These are phyloP conservation scores for Solanum bukasovii DNA, from an alignment of 257 asterid genomes.

Conservation along the genomic window DNA sequence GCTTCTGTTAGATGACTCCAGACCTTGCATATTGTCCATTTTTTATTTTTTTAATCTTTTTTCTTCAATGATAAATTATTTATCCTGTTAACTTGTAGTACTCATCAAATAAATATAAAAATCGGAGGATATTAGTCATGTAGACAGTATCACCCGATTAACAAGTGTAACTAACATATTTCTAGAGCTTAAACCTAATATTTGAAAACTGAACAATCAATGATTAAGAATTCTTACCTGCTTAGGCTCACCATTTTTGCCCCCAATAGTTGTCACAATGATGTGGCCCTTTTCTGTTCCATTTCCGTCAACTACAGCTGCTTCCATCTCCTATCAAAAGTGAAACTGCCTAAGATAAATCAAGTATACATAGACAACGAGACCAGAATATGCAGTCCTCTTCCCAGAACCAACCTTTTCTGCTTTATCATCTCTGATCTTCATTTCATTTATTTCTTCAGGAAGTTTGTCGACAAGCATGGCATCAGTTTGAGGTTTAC, in stretches of 20 bases:
- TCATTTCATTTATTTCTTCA: conserved; percentile 67
- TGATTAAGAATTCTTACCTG: conserved; percentile 34
- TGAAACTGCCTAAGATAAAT: neutral
- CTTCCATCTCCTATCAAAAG: conserved; percentile 66
- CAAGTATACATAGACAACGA: neutral
- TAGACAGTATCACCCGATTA: neutral
- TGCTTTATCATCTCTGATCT: conserved; percentile 68
- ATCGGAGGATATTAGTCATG: neutral
- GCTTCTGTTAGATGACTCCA: neutral
- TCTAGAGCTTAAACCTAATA: neutral
- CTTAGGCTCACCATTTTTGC: conserved; percentile 86
- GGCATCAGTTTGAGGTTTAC: conserved; percentile 36
- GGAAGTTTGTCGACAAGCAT: conserved; percentile 76
- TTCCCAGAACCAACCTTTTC: conserved; percentile 38
- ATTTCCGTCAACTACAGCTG: conserved; percentile 80
- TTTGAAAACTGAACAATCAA: neutral
- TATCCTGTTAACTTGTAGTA: neutral
- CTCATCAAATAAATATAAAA: neutral
- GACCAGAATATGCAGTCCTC: neutral
- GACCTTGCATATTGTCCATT: neutral
- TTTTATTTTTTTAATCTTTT: neutral
- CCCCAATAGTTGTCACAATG: conserved; percentile 89
- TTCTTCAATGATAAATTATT: neutral
- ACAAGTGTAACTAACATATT: neutral
- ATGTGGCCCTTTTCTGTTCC: conserved; percentile 96